Evolutionary conservation across 257 asterid species (phyloP).

Genomic region (Forsythia suspensa): DNA sequence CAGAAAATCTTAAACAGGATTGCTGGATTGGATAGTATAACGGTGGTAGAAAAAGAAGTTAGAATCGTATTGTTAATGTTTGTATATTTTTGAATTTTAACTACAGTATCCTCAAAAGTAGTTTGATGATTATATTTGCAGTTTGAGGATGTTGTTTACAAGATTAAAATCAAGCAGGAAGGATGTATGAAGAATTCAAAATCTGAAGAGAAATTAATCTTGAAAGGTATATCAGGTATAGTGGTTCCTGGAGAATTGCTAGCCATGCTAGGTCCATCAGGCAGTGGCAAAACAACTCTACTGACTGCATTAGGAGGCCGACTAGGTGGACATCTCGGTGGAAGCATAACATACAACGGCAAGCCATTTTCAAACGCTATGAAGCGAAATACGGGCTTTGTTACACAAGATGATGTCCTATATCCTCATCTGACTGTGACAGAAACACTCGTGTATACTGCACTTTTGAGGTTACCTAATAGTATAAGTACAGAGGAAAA

Average conservation of each 20-base stretch:
- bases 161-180: conserved; percentile 22
- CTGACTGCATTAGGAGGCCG: conserved; percentile 70
- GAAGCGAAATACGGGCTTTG: conserved; percentile 67
- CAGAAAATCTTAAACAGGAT: background rate
- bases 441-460: conserved; percentile 59
- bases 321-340: conserved; percentile 36
- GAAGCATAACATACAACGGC: conserved; percentile 50
- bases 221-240: conserved; percentile 52
- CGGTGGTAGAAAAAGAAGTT: background rate
- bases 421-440: conserved; percentile 66
- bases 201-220: conserved; percentile 41
- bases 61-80: background rate
- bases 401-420: conserved; percentile 60
- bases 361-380: conserved; percentile 51
- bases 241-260: conserved; percentile 61
- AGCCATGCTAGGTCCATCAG: conserved; percentile 78
- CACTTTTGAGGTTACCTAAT: conserved; percentile 60
- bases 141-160: conserved; percentile 63
- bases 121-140: conserved; percentile 19
- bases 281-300: conserved; percentile 72
- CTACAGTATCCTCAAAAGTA: background rate
- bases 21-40: background rate
- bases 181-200: conserved; percentile 26
- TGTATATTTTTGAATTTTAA: background rate
- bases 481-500: conserved; percentile 38